Evolutionary conservation across 306 rosid species (phyloP), one percentile per base, ranked within the genome.

Genomic region (Lablab purpureus): DNA sequence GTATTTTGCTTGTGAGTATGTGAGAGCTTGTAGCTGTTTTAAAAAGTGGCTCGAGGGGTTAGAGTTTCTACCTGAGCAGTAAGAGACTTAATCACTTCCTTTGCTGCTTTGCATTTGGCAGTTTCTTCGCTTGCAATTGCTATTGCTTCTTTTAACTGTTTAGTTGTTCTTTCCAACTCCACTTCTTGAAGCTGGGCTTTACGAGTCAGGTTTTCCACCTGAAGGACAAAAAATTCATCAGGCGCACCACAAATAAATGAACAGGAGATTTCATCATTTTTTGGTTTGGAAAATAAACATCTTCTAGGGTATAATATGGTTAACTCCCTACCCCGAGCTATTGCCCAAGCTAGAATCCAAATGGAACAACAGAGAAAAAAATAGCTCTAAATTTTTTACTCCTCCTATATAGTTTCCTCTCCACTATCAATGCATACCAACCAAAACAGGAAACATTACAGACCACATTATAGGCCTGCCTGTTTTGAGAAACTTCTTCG

Each of bases 41-140:
- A 15, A 71, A 64, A 36, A 73, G 49, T 25, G 50, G 65, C 52
- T 55, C 28, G 56, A 10, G 67, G 65, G 41, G 72, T 34, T 23
- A 23, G 25, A 63, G 51, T 63, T 28, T 47, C 85, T 87, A 95
- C 99, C 89, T 91, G 96, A 52, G 98, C 97, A 66, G 99, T 95
- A 76, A 95, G 99, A 1, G 99, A 95, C 87, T 91, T 93, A 87
- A 91, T 95, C 83, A 95, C 99, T 87, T 95, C 99, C 86, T 92
- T 95, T 80, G 99, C 99, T 19, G 91, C 93, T 85, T 91, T 95
- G 87, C 98, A 91, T 85, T 86, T 92, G 71, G 90, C 87, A 86
- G 97, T 84, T 90, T 92, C 99, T 71, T 90, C 99, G 55, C 86
- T 93, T 19, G 97, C 97, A 83, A 91, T 87, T 80, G 94, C 90